Evolutionary conservation across 768 basidiomycete species (phyloP).

Genomic region (Kwoniella heveanensis): DNA sequence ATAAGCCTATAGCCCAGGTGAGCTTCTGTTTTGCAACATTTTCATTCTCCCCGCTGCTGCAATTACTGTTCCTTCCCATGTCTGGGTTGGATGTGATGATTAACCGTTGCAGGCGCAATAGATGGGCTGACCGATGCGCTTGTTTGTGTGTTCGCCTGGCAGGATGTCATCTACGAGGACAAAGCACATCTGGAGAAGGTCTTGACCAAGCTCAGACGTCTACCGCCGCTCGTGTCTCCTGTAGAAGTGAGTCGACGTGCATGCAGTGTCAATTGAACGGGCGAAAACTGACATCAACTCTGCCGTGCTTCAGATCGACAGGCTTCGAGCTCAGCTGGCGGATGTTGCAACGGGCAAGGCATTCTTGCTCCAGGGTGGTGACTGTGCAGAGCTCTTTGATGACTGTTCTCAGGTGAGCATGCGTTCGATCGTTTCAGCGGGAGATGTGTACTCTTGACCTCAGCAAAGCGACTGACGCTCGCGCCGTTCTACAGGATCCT

Average conservation of each 20-base stretch:
- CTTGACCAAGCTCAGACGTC: slow-evolving; percentile 69
- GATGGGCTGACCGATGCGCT: no score
- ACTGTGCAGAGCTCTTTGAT: slow-evolving; percentile 95
- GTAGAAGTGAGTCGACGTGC: slow-evolving; percentile 68
- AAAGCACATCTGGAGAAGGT: slow-evolving; percentile 66
- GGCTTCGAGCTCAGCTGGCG: slow-evolving; percentile 71
- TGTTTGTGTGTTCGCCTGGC: not conserved
- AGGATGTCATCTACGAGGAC: slow-evolving; percentile 76
- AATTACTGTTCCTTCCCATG: not conserved
- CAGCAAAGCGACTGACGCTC: not conserved
- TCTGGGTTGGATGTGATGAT: not conserved
- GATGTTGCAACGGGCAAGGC: slow-evolving; percentile 83
- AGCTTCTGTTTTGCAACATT: no score
- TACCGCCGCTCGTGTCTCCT: slow-evolving; percentile 90
- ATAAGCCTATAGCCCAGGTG: slow-evolving; percentile 75
- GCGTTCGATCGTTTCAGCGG: no score
- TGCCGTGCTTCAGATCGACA: slow-evolving; percentile 41
- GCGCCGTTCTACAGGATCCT: slow-evolving; percentile 38
- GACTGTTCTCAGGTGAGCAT: slow-evolving; percentile 77
- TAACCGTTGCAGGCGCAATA: not conserved
- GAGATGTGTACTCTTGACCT: no score
- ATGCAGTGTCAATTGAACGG: not conserved
- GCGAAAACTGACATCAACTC: not conserved
- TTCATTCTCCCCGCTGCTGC: not conserved
- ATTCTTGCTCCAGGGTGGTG: slow-evolving; percentile 94